phyloP scores from a whole-genome alignment of 2,329 filamentous ascomycete species.

The Pezizomycotina sp. region DNA sequence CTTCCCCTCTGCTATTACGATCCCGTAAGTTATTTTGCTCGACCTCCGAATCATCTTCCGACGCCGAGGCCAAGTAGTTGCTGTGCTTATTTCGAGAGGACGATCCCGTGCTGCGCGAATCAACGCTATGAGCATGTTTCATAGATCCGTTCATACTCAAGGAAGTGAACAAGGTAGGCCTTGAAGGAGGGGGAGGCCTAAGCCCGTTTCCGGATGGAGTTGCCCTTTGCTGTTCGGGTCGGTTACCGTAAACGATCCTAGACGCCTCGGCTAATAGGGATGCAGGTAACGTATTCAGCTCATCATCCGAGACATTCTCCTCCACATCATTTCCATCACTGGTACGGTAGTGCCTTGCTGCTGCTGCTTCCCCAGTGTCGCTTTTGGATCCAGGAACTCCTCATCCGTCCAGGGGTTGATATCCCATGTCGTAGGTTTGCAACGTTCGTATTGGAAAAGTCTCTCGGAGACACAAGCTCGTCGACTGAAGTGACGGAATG shows the following conservation, averaged over 20 bases:
- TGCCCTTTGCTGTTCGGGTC: constrained; percentile 4
- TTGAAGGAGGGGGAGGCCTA: constrained; percentile 4
- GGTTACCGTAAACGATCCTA: constrained; percentile 16
- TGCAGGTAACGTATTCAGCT: constrained; percentile 7
- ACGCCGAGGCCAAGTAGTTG: constrained; percentile 10
- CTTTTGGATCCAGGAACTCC: constrained; percentile 9
- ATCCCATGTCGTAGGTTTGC: too few relatives aligned
- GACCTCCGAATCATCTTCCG: constrained; percentile 7
- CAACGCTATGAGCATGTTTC: constrained; percentile 9
- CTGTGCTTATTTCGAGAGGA: constrained; percentile 5
- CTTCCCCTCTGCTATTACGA: constrained; percentile 2
- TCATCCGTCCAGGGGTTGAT: constrained; percentile 6
- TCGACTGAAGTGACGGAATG: constrained; percentile 3
- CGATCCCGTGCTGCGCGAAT: constrained; percentile 6
- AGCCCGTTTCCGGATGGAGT: constrained; percentile 13
- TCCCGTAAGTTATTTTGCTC: constrained; percentile 7
- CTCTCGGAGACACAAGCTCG: constrained; percentile 17
- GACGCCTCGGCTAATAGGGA: constrained; percentile 14
- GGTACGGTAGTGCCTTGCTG: constrained; percentile 9
- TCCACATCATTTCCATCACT: too few relatives aligned
- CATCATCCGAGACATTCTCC: constrained; percentile 4
- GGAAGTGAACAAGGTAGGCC: constrained; percentile 8
- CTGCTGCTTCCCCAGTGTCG: constrained; percentile 1
- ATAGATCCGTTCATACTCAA: constrained; percentile 4
- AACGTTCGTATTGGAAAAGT: too few relatives aligned